Conservation (phyloP, 2,329 filamentous ascomycete genomes). For the Xylaria polymorpha region DNA sequence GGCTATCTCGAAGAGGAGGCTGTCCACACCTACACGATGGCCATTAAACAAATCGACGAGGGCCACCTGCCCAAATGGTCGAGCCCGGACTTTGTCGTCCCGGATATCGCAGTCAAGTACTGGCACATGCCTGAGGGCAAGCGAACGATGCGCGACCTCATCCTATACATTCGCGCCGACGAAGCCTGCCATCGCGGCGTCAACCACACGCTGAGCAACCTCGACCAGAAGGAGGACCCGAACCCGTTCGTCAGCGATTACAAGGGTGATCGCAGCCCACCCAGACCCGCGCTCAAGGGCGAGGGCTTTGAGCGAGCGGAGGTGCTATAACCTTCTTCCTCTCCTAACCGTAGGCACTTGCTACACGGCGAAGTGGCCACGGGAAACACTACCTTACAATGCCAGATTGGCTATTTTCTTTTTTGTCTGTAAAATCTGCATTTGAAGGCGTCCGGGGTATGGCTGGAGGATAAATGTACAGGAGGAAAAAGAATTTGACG, state of each 20-base stretch:
- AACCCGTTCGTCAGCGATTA: slow-evolving; percentile 92
- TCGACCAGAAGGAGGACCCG: slow-evolving; percentile 85
- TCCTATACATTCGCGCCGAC: slow-evolving; percentile 90
- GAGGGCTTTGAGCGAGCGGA: slow-evolving; percentile 87
- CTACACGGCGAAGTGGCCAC: background rate
- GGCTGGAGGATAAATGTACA: slow-evolving; percentile 2
- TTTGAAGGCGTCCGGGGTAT: slow-evolving; percentile 23
- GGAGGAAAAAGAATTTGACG: background rate
- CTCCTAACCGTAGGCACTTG: background rate
- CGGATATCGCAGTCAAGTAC: slow-evolving; percentile 90
- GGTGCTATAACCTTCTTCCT: slow-evolving; percentile 65
- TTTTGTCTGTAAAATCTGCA: slow-evolving; percentile 22
- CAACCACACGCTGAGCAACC: slow-evolving; percentile 92
- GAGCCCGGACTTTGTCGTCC: slow-evolving; percentile 75
- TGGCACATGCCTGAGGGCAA: slow-evolving; percentile 92
- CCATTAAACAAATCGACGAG: slow-evolving; percentile 85
- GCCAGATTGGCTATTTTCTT: slow-evolving; percentile 4
- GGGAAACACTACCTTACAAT: background rate
- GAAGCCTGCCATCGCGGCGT: slow-evolving; percentile 93
- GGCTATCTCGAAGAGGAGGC: slow-evolving; percentile 98
- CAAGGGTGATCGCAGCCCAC: slow-evolving; percentile 73
- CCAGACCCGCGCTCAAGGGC: slow-evolving; percentile 73
- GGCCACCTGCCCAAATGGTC: slow-evolving; percentile 88
- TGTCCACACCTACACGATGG: slow-evolving; percentile 92
- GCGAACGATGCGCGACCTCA: slow-evolving; percentile 84